Conservation (phyloP, 2,329 filamentous ascomycete species). For the Trichophyton simii region DNA sequence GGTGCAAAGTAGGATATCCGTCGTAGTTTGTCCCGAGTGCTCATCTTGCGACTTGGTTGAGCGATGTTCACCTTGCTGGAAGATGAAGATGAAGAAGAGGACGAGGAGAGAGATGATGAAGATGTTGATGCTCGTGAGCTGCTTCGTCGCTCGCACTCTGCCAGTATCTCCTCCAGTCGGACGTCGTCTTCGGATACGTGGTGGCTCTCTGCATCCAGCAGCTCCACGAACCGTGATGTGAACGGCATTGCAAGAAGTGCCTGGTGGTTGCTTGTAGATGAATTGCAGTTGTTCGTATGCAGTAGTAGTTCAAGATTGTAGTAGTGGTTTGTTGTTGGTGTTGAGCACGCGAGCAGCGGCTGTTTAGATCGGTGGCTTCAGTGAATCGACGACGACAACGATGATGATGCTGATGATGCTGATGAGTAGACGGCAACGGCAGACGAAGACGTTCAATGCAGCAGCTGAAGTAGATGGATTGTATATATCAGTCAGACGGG, state of each 20-base stretch:
- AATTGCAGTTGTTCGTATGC: not conserved
- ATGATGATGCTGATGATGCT: not conserved
- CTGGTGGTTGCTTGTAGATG: not conserved
- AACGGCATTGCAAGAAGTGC: constrained; percentile 2
- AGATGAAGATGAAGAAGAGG: not conserved
- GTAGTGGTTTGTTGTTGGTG: not conserved
- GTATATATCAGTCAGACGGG: too few species aligned
- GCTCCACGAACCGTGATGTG: constrained; percentile 12
- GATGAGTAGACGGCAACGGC: not conserved
- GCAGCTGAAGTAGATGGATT: not conserved
- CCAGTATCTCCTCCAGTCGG: constrained; percentile 13
- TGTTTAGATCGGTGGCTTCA: not conserved
- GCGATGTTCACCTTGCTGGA: constrained; percentile 3
- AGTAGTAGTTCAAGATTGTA: not conserved
- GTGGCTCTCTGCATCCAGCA: constrained; percentile 9
- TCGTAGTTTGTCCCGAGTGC: not conserved
- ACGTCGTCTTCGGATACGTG: constrained; percentile 11
- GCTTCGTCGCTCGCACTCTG: constrained; percentile 7
- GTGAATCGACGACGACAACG: not conserved
- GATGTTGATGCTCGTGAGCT: not conserved
- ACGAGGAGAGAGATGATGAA: constrained; percentile 1
- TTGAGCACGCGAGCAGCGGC: not conserved
- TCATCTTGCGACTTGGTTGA: not conserved
- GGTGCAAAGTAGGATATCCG: not conserved
- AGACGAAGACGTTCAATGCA: not conserved